Conservation (phyloP, 306 rosid genomes). For the Gastrolobium bilobum region DNA sequence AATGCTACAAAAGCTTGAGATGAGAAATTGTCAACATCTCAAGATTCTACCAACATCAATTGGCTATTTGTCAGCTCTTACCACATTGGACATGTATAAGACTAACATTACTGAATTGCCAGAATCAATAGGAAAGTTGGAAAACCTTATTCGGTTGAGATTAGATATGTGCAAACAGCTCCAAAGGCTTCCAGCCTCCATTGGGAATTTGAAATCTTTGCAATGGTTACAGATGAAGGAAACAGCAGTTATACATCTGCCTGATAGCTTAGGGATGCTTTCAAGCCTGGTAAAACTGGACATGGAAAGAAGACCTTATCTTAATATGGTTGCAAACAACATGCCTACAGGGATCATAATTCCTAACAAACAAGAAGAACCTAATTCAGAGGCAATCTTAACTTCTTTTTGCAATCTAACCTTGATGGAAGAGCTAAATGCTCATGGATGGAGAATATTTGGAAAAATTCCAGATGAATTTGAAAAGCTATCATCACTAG, state of each 20-base stretch:
- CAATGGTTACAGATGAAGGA: slow-evolving; percentile 51
- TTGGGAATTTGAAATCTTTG: slow-evolving; percentile 61
- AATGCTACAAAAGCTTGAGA: slow-evolving; percentile 55
- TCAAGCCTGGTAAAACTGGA: slow-evolving; percentile 49
- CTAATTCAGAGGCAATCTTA: slow-evolving; percentile 47
- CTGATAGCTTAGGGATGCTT: slow-evolving; percentile 66
- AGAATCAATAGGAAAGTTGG: slow-evolving; percentile 58
- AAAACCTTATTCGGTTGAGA: slow-evolving; percentile 52
- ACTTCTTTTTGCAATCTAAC: slow-evolving; percentile 58
- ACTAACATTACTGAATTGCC: slow-evolving; percentile 60
- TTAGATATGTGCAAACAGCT: slow-evolving; percentile 55
- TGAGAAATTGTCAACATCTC: slow-evolving; percentile 52
- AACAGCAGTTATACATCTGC: slow-evolving; percentile 59
- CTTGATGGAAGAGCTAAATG: slow-evolving; percentile 51
- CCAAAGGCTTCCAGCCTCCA: slow-evolving; percentile 59
- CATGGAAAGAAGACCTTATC: slow-evolving; percentile 51
- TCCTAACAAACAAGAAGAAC: slow-evolving; percentile 34
- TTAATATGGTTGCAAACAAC: background rate
- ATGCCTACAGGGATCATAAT: background rate
- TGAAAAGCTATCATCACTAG: slow-evolving; percentile 53
- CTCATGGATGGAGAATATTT: slow-evolving; percentile 56
- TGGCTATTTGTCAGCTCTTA: slow-evolving; percentile 54
- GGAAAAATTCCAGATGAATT: slow-evolving; percentile 69
- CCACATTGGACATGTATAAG: slow-evolving; percentile 47
- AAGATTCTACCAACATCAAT: slow-evolving; percentile 56